These are phyloP conservation scores for Wallacemonas sp. DNA, from an alignment of 208 protist genomes.

Conservation along the genomic window DNA sequence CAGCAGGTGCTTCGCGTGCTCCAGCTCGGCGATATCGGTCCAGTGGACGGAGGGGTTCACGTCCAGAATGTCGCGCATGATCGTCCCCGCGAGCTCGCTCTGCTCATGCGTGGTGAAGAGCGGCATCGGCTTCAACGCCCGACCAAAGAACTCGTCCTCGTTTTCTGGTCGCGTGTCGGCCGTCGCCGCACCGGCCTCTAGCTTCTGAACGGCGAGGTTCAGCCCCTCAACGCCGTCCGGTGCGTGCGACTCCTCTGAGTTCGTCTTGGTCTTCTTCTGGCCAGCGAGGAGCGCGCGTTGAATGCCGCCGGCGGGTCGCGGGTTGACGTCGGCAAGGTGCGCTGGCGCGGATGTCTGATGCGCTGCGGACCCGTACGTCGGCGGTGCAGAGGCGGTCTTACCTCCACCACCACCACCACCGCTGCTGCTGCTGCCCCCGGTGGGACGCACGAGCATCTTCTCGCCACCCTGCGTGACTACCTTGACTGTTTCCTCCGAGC, in stretches of 20 bases:
- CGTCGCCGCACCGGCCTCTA: conserved; percentile 14
- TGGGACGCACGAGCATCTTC: conserved; percentile 35
- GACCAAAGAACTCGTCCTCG: conserved; percentile 49
- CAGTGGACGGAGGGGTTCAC: conserved; percentile 89
- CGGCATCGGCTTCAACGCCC: conserved; percentile 76
- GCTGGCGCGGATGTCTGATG: conserved; percentile 20
- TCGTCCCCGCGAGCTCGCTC: conserved; percentile 73
- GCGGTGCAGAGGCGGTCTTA: conserved; percentile 4
- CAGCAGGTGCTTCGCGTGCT: conserved; percentile 93
- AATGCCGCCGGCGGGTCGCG: conserved; percentile 19
- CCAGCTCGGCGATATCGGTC: conserved; percentile 91
- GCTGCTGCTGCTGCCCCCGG: conserved; percentile 18
- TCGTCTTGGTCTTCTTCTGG: conserved; percentile 11
- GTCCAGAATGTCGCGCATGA: conserved; percentile 88
- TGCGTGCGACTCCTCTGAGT: neutral
- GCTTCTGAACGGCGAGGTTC: conserved; percentile 27
- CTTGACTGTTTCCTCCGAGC: conserved; percentile 20
- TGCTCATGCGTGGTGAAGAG: conserved; percentile 74
- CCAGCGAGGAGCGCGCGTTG: neutral
- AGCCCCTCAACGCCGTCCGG: conserved; percentile 15
- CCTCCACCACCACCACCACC: neutral
- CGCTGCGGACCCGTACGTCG: conserved; percentile 16
- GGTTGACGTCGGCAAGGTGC: conserved; percentile 16
- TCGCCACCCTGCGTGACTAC: conserved; percentile 37
- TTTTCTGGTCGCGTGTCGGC: conserved; percentile 11